A percentile compares a stretch with the other conserved stretches of the same genome.
These are phyloP conservation scores for Cyberlindnera xishuangbannaensis DNA, from an alignment of 805 yeast species.

Conservation along the genomic window DNA sequence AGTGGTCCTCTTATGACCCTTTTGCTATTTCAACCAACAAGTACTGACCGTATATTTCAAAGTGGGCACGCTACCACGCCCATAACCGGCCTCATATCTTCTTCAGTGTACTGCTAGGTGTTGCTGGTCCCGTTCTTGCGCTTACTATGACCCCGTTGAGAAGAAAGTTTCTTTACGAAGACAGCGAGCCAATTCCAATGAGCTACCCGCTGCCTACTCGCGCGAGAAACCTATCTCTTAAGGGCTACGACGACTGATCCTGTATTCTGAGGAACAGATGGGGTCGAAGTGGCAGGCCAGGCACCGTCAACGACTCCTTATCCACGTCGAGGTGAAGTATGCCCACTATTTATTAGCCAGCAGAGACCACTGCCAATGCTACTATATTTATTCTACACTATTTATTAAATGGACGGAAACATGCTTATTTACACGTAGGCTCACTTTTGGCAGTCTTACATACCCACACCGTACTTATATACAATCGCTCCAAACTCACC, in stretches of 20 bases:
- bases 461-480: conserved; percentile 4
- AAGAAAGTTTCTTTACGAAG: conserved; percentile 59
- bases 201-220: conserved; percentile 47
- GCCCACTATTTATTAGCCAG: conserved; percentile 6
- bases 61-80: conserved; percentile 74
- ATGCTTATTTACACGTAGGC: conserved; percentile 1
- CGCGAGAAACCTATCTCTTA: conserved; percentile 39
- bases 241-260: conserved; percentile 50
- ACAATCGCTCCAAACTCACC: too few species aligned
- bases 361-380: neutral
- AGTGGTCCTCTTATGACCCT: too few species aligned
- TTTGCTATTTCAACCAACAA: too few species aligned
- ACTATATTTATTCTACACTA: conserved; percentile 1
- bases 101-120: conserved; percentile 57
- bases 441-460: neutral
- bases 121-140: conserved; percentile 61
- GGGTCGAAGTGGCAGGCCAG: too few species aligned
- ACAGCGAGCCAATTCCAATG: conserved; percentile 59
- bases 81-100: conserved; percentile 73
- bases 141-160: conserved; percentile 59
- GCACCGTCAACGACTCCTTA: too few species aligned
- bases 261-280: too few species aligned
- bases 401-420: conserved; percentile 8
- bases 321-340: too few species aligned
- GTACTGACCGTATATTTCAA: too few species aligned